Conservation (phyloP, 306 rosid species). For the Quillaja saponaria region DNA sequence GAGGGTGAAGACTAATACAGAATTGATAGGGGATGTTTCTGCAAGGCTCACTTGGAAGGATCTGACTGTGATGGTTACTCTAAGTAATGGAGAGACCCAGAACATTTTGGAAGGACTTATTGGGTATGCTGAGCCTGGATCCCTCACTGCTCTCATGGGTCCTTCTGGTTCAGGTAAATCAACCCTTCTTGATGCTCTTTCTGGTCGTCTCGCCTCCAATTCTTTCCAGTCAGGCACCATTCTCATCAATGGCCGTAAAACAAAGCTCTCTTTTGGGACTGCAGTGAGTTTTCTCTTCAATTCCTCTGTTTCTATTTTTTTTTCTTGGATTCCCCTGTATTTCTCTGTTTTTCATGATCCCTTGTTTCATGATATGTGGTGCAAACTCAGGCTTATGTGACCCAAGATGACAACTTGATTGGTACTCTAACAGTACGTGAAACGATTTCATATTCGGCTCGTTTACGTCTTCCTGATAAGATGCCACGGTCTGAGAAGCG, state of each 20-base stretch:
- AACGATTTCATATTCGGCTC: constrained; percentile 83
- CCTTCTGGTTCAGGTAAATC: constrained; percentile 99
- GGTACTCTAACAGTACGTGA: constrained; percentile 90
- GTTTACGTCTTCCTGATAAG: constrained; percentile 71
- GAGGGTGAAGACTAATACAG: constrained; percentile 69
- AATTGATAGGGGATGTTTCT: constrained; percentile 75
- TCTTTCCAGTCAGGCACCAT: constrained; percentile 82
- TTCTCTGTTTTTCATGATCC: background rate
- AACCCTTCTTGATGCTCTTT: constrained; percentile 88
- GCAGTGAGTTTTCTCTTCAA: constrained; percentile 54
- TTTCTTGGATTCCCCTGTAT: background rate
- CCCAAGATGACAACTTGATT: constrained; percentile 94
- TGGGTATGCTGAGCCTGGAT: constrained; percentile 96
- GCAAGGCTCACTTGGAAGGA: constrained; percentile 97
- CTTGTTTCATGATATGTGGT: background rate
- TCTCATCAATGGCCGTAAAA: constrained; percentile 90
- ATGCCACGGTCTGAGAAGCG: constrained; percentile 74
- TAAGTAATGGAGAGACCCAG: constrained; percentile 75
- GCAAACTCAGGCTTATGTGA: constrained; percentile 82
- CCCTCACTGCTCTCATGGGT: constrained; percentile 91
- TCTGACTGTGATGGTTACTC: constrained; percentile 85
- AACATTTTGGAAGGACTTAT: constrained; percentile 79
- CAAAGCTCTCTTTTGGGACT: constrained; percentile 89
- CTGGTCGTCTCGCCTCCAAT: constrained; percentile 92
- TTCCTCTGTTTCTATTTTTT: background rate